These are phyloP conservation scores for Pyrenopolyporus hunteri DNA, from an alignment of 495 filamentous ascomycete species.

Conservation along the genomic window DNA sequence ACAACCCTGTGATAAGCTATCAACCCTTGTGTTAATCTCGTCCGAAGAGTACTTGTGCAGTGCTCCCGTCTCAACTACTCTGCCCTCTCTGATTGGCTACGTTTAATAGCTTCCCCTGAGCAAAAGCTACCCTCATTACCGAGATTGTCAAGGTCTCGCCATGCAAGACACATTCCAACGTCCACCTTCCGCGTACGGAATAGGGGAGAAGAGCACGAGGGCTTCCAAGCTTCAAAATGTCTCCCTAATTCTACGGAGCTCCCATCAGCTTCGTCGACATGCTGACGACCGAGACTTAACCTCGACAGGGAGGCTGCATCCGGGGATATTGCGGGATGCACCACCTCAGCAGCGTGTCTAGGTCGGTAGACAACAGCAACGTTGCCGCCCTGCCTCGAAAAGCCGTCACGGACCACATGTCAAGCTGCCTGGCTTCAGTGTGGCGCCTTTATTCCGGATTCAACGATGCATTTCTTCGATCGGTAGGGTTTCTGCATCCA, in stretches of 20 bases:
- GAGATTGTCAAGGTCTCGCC: slow-evolving; percentile 26
- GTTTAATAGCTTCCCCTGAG: slow-evolving; percentile 37
- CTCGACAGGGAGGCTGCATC: slow-evolving; percentile 10
- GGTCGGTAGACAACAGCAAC: slow-evolving; percentile 35
- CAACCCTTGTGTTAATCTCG: slow-evolving; percentile 31
- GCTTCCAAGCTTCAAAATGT: slow-evolving; percentile 15
- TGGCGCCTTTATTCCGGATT: slow-evolving; percentile 17
- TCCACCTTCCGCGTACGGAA: slow-evolving; percentile 41
- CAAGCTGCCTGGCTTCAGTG: slow-evolving; percentile 6
- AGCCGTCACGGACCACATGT: slow-evolving; percentile 12
- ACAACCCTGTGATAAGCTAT: slow-evolving; percentile 41
- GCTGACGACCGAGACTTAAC: slow-evolving; percentile 18
- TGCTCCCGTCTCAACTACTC: slow-evolving; percentile 10
- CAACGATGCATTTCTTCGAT: slow-evolving; percentile 7
- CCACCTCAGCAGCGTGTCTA: slow-evolving; percentile 10
- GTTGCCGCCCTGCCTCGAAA: slow-evolving; percentile 38
- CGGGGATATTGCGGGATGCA: slow-evolving; percentile 16
- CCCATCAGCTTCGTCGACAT: slow-evolving; percentile 27
- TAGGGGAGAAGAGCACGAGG: slow-evolving; percentile 35
- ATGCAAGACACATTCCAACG: slow-evolving; percentile 40
- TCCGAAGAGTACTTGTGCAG: slow-evolving; percentile 31
- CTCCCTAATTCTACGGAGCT: slow-evolving; percentile 21
- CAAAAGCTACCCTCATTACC: slow-evolving; percentile 35
- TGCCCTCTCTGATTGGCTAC: slow-evolving; percentile 32
- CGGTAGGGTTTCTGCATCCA: slow-evolving; percentile 5